phyloP scores from a whole-genome alignment of 371 early-diverging fungal species.

The Rhizomucor miehei region DNA sequence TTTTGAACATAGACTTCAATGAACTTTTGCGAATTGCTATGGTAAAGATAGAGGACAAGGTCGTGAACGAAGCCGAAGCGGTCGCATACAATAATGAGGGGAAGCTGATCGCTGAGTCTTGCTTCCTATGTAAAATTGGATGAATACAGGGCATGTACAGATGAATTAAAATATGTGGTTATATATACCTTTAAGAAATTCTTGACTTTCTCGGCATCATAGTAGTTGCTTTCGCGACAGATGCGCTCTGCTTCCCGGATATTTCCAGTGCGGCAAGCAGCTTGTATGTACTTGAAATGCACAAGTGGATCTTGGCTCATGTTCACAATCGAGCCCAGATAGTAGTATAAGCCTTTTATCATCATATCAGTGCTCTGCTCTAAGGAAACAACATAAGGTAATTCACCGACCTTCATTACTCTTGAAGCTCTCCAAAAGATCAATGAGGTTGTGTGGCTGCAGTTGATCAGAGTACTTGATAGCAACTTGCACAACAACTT shows the following conservation, averaged over 20 bases:
- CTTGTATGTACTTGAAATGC: constrained; percentile 97
- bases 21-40: constrained; percentile 89
- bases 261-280: constrained; percentile 91
- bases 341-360: constrained; percentile 75
- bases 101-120: constrained; percentile 91
- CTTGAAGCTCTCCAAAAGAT: constrained; percentile 89
- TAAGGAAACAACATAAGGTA: background rate
- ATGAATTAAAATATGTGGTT: no score
- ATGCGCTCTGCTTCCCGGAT: constrained; percentile 97
- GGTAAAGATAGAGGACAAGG: constrained; percentile 91
- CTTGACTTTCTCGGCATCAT: constrained; percentile 97
- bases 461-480: constrained; percentile 95
- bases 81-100: constrained; percentile 97
- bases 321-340: constrained; percentile 93
- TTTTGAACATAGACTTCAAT: constrained; percentile 98
- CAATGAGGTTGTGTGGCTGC: constrained; percentile 83
- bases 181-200: constrained; percentile 83
- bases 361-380: background rate
- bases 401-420: constrained; percentile 78
- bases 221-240: constrained; percentile 92
- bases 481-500: constrained; percentile 92
- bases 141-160: background rate
- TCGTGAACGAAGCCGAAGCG: constrained; percentile 96
- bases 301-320: constrained; percentile 93
- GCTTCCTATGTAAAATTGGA: constrained; percentile 63